Base-by-base conservation (phyloP, 1,284 basidiomycete genomes). In the Heterobasidion occidentale region DNA sequence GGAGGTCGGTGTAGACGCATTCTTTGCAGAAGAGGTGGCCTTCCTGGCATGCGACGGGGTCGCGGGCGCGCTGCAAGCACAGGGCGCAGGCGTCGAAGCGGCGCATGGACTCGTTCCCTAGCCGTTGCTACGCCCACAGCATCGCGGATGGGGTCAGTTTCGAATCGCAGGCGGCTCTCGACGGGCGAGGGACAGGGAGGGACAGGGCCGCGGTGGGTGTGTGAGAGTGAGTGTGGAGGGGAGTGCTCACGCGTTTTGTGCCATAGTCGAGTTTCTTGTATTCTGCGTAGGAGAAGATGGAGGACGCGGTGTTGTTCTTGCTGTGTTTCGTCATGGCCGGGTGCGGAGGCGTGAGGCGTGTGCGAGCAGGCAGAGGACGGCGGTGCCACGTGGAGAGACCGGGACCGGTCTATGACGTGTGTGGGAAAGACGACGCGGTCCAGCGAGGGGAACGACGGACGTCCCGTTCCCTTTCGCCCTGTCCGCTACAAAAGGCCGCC, bases 1-100 rank as follows among this genome's bases (percentile, higher is more conserved):
- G 68, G 36, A 92, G 78, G 66, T 90, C 89, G 0, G 84, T 81
- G 63, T 87, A 83, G 11, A 85, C 84, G 65, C 94, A 92, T 70
- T 95, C 92, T 65, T 89, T 92, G 78, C 94, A 98, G 71, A 89
- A 92, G 11, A 97, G 65, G 70, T 98, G 94, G 0, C 95, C 94
- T 56, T 88, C 79, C 33, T 81, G 72, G 66, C 94, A 98, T 9
- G 86, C 81, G 35, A 94, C 76, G 0, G 94, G 91, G 54, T 92
- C 86, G 50, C 86, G 72, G 4, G 90, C 92, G 52, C 79, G 77
- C 57, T 90, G 85, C 35, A 96, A 74, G 67, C 94, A 96, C 15
- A 95, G 79, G 38, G 88, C 79, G 67, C 93, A 97, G 9, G 89
- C 83, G 69, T 95, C 91, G 67, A 94, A 92, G 36, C 80, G 80